Base-by-base conservation (phyloP, 2,329 filamentous ascomycete genomes). In the Thielaviopsis punctulata region DNA sequence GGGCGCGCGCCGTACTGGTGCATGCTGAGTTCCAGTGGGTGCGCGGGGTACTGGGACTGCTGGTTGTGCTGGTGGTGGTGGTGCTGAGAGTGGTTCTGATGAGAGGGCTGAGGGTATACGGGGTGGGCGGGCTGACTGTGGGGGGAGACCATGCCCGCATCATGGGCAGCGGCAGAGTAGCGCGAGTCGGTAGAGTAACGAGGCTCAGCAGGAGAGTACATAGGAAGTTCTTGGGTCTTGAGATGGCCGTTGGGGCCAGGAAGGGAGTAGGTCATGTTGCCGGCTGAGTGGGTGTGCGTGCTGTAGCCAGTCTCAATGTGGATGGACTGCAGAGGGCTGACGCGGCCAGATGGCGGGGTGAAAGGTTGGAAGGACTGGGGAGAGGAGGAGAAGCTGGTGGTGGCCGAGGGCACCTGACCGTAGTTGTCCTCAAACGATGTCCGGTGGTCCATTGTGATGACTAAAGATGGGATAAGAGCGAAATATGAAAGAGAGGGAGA, bases 321-420 rank as follows among this genome's bases (percentile, higher is more conserved):
- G 8, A 52, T 55, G 18, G 51, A 41, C 27, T 55, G 45, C 22
- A 49, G 49, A 13, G 45, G n/a, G 46, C 47, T 46, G 22, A 47
- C 30, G 52, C 68, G 65, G 60, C 67, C 63, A 52, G 70, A 71
- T 25, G 63, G 65, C 45, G 69, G 69, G 41, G 69, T 72, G 55
- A 66, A 71, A 23, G 68, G 64, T 41, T 68, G 68, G 63, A 68
- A 70, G 49, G 60, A 58, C 27, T 66, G 68, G 24, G 60, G 60
- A 2, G 66, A 67, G 25, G 66, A 66, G 6, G 67, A 68, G 57
- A 67, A 69, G 61, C 66, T 69, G 36, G 59, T 61, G 30, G 60
- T 58, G 36, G 63, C 59, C 21, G 64, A 65, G 15, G 65, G 61
- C 23, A 48, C 49, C 21, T 50, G 49, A 33, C 23, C 64, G 59